These are phyloP conservation scores for Irpex lacteus DNA, from an alignment of 1,284 basidiomycete genomes.

Conservation along the genomic window DNA sequence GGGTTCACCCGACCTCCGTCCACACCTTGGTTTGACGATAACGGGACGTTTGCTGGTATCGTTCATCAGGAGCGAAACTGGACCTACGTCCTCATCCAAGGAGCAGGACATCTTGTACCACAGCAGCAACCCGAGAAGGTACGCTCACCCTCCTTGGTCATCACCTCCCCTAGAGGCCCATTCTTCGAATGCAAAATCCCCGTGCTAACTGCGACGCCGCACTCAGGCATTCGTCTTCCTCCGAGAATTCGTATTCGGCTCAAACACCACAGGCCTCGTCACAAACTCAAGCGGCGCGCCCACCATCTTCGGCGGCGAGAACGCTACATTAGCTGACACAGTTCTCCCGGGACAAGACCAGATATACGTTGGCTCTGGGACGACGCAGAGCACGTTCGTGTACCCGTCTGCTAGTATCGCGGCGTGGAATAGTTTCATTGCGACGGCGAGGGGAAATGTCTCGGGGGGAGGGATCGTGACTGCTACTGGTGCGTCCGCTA, in stretches of 20 bases:
- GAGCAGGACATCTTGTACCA: slow-evolving; percentile 6
- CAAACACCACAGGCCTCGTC: slow-evolving; percentile 26
- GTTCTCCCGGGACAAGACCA: slow-evolving; percentile 17
- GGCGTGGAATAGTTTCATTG: slow-evolving; percentile 47
- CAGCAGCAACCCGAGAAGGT: slow-evolving; percentile 49
- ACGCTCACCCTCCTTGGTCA: slow-evolving; percentile 20
- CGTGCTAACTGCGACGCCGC: background rate
- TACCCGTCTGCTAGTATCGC: slow-evolving; percentile 41
- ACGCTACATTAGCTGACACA: slow-evolving; percentile 5
- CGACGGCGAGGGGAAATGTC: slow-evolving; percentile 18
- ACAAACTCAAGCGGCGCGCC: background rate
- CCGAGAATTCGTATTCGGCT: slow-evolving; percentile 30
- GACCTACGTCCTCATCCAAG: background rate
- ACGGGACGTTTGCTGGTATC: too few species aligned
- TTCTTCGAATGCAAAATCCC: background rate
- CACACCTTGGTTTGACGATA: too few species aligned
- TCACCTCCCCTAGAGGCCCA: background rate
- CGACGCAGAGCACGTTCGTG: slow-evolving; percentile 21
- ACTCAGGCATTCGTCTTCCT: slow-evolving; percentile 23
- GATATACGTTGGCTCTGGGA: slow-evolving; percentile 21
- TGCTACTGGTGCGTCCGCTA: background rate
- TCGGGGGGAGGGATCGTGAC: background rate
- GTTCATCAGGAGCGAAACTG: too few species aligned
- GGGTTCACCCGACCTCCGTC: too few species aligned
- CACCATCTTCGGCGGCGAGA: slow-evolving; percentile 19